phyloP scores from a whole-genome alignment of 768 basidiomycete species.

The Epithele typhae region DNA sequence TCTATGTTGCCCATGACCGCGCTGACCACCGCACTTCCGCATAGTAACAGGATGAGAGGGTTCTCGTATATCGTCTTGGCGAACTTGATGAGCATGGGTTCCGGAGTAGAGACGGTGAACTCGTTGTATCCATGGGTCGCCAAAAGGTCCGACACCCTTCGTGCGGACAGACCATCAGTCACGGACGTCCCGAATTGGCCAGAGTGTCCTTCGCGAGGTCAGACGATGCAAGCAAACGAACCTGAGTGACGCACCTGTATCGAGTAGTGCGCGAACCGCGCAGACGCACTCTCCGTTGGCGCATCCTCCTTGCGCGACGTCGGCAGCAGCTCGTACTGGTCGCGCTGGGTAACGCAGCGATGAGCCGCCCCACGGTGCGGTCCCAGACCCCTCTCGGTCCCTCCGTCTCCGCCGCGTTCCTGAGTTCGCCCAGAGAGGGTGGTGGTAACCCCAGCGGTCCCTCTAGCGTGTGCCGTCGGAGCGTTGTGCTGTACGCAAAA shows the following conservation, averaged over 20 bases:
- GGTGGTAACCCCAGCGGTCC: conserved; percentile 40
- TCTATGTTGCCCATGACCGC: conserved; percentile 94
- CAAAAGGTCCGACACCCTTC: conserved; percentile 60
- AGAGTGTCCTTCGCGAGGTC: conserved; percentile 53
- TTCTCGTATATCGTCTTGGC: conserved; percentile 94
- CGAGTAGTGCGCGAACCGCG: conserved; percentile 62
- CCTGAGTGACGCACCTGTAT: conserved; percentile 47
- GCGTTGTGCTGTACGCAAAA: conserved; percentile 80
- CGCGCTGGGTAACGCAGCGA: conserved; percentile 9
- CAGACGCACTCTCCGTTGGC: conserved; percentile 53
- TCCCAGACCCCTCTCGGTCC: conserved; percentile 43
- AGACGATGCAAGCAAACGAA: background rate
- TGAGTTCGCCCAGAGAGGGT: conserved; percentile 29
- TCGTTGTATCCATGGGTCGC: conserved; percentile 86
- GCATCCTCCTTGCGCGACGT: conserved; percentile 22
- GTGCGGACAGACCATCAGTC: conserved; percentile 55
- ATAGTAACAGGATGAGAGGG: conserved; percentile 84
- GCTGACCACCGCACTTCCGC: conserved; percentile 86
- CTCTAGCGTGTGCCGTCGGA: conserved; percentile 62
- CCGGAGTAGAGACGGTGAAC: conserved; percentile 80
- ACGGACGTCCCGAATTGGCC: conserved; percentile 63
- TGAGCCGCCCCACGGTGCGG: conserved; percentile 24
- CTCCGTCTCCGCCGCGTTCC: conserved; percentile 23
- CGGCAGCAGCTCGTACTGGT: conserved; percentile 23
- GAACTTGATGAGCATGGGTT: conserved; percentile 82